phyloP scores from a whole-genome alignment of 1,284 basidiomycete species.

The Cystobasidium sp. region DNA sequence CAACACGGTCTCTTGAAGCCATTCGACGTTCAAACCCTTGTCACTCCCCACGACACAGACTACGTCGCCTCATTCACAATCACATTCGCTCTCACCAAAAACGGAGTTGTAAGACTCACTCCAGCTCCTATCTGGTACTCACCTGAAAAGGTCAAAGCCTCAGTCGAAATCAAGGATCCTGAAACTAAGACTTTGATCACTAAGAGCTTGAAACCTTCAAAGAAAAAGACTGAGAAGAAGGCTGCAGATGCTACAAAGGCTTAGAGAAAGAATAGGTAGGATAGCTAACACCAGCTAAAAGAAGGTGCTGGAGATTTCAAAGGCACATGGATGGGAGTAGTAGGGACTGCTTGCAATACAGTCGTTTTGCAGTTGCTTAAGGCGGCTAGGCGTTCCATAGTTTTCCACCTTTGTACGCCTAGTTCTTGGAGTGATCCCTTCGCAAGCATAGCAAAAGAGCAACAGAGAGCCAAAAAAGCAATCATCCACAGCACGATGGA shows the following conservation, averaged over 20 bases:
- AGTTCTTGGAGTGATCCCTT: no score
- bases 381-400: no score
- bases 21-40: conserved; percentile 69
- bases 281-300: no score
- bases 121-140: conserved; percentile 86
- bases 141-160: conserved; percentile 82
- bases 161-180: conserved; percentile 85
- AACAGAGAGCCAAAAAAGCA: no score
- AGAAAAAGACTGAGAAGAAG: conserved; percentile 90
- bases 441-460: no score
- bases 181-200: conserved; percentile 78
- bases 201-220: conserved; percentile 80
- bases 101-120: conserved; percentile 53
- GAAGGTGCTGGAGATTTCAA: no score
- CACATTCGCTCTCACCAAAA: conserved; percentile 54
- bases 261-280: not conserved
- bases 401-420: no score
- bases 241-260: conserved; percentile 60
- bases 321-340: no score
- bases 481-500: no score
- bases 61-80: conserved; percentile 23
- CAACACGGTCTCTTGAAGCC: conserved; percentile 88
- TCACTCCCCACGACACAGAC: conserved; percentile 10
- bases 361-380: no score
- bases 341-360: no score